Evolutionary conservation across 148 eudicot species (phyloP).

Genomic region (Nepenthes mirabilis): DNA sequence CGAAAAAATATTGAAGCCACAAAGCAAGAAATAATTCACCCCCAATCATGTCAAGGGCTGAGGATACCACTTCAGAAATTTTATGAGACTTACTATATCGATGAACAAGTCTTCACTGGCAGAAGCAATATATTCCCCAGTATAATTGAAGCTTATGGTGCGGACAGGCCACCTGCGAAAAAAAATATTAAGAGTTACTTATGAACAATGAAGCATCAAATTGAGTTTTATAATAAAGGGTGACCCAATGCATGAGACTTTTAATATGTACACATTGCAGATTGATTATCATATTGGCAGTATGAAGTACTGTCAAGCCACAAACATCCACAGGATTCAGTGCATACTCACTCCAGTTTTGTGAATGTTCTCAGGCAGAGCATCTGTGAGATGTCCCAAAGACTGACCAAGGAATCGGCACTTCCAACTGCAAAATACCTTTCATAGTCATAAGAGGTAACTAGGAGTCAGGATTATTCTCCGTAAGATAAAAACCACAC

Average conservation of each 20-base stretch:
- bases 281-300: too few species aligned
- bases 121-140: slow-evolving; percentile 94
- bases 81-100: slow-evolving; percentile 57
- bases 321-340: background rate
- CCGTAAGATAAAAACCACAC: background rate
- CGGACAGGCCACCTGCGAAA: slow-evolving; percentile 93
- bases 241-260: too few species aligned
- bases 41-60: too few species aligned
- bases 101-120: slow-evolving; percentile 96
- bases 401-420: slow-evolving; percentile 97
- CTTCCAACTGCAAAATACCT: slow-evolving; percentile 99
- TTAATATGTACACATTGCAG: too few species aligned
- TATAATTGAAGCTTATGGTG: slow-evolving; percentile 90
- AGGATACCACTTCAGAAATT: background rate
- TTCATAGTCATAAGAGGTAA: slow-evolving; percentile 9
- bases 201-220: background rate
- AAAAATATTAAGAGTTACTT: background rate
- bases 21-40: too few species aligned
- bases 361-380: slow-evolving; percentile 87
- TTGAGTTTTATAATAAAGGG: background rate
- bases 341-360: slow-evolving; percentile 69
- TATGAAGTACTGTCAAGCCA: background rate
- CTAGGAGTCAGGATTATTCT: background rate
- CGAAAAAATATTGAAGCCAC: too few species aligned
- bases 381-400: slow-evolving; percentile 93